Evolutionary conservation across 2,329 filamentous ascomycete species (phyloP), one percentile per base, ranked within the genome.

Genomic region (Botryotinia narcissicola): DNA sequence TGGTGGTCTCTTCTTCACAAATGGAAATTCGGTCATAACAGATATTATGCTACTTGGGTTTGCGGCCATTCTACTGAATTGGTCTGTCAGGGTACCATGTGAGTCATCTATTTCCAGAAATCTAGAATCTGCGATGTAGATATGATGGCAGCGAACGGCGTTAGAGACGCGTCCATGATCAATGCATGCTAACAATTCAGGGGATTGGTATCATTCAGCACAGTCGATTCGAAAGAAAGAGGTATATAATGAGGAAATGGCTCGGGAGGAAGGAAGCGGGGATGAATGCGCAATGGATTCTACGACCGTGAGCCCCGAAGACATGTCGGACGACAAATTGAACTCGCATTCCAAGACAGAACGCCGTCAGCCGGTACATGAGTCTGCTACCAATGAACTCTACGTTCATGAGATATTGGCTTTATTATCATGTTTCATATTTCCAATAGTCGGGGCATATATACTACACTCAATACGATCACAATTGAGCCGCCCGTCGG

Each of bases 1-100:
- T n/a, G 93, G 90, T 0, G 95, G 95, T 0, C 83, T 97, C 67
- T 85, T 98, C 73, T 97, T 97, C 81, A 88, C 92, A 75, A 93
- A 97, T 83, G 95, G 95, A 20, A 92, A 91, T 78, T 89, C 91
- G 0, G 87, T 98, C 75, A 89, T 95, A 72, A 97, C 94, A 0
- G 95, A 98, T 82, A 83, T 97, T 42, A 91, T 96, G 78, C 85
- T 98, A 48, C 84, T 98, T 46, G 90, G 88, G 4, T 83, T 98
- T 75, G 93, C 93, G 3, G 93, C 92, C 7, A 87, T 98, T 62
- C 97, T 98, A 79, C 85, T 98, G 75, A 95, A 97, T 81, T 98
- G 94, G 93, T 95, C 93, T 67, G 92, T 98, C 61, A 91, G 93
- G 73, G 86, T 96, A 77, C 95, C 95, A 78, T 98, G 95, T 72